These are phyloP conservation scores for Apophysomyces sp. DNA, from an alignment of 371 early-diverging fungal species.

Conservation along the genomic window DNA sequence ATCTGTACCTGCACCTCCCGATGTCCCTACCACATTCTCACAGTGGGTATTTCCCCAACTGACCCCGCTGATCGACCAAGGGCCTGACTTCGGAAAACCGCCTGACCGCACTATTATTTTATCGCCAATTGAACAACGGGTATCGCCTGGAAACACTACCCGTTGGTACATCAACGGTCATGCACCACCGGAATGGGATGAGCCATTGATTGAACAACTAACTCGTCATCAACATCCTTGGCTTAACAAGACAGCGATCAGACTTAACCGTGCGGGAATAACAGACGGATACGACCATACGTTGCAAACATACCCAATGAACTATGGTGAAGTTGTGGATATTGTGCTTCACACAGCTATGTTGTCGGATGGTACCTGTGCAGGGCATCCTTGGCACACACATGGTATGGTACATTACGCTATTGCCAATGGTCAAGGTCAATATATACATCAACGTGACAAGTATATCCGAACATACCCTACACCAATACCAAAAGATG, in stretches of 20 bases:
- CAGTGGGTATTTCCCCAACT: conserved; percentile 17
- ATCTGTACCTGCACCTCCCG: background rate
- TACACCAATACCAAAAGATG: conserved; percentile 29
- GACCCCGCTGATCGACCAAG: background rate
- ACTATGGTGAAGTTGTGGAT: conserved; percentile 26
- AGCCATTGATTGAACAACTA: conserved; percentile 9
- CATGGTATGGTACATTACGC: conserved; percentile 42
- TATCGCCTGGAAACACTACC: conserved; percentile 5
- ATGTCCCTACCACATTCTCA: conserved; percentile 4
- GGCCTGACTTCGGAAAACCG: conserved; percentile 6
- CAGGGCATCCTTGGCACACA: conserved; percentile 42
- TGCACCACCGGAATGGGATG: conserved; percentile 1
- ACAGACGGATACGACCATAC: conserved; percentile 15
- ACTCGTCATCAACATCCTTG: background rate
- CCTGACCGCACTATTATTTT: conserved; percentile 18
- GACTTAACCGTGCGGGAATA: conserved; percentile 1
- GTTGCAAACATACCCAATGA: conserved; percentile 23
- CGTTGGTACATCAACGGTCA: conserved; percentile 21
- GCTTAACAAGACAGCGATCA: conserved; percentile 14
- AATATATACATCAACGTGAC: conserved; percentile 23
- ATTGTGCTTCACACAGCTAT: conserved; percentile 32
- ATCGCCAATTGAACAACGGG: conserved; percentile 3
- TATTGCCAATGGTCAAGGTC: conserved; percentile 32
- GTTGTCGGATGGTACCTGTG: conserved; percentile 13
- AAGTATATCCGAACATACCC: conserved; percentile 21